Evolutionary conservation across 257 asterid genomes (phyloP).

Genomic region (Datura wrightii): DNA sequence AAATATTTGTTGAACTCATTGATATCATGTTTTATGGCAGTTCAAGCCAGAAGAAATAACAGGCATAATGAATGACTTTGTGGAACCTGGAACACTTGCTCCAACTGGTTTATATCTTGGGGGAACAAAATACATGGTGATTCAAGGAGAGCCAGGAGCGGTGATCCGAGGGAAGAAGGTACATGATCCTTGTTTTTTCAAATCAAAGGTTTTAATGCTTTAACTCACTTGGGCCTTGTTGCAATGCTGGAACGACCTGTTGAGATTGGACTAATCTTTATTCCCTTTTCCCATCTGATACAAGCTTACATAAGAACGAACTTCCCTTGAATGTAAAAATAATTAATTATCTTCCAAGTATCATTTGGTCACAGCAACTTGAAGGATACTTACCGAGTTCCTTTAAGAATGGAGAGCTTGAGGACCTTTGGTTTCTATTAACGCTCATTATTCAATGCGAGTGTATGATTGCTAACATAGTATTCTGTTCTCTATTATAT

Average conservation of each 20-base stretch:
- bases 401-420: neutral
- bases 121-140: slow-evolving; percentile 53
- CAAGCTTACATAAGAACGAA: neutral
- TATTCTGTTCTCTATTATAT: neutral
- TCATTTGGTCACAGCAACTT: neutral
- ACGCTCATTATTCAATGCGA: neutral
- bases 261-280: neutral
- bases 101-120: slow-evolving; percentile 53
- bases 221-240: neutral
- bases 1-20: neutral
- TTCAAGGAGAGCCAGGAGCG: slow-evolving; percentile 51
- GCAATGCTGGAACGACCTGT: neutral
- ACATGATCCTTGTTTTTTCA: neutral
- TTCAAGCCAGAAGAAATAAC: slow-evolving; percentile 47
- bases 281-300: neutral
- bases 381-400: neutral
- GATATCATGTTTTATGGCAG: slow-evolving; percentile 29
- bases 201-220: neutral
- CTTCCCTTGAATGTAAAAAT: neutral
- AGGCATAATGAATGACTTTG: slow-evolving; percentile 45
- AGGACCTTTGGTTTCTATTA: neutral
- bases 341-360: neutral
- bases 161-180: slow-evolving; percentile 57
- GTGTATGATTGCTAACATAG: neutral
- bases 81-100: slow-evolving; percentile 51